Percentiles rank a stretch among this genome's conserved stretches.
Evolutionary conservation across 139 green algal genomes (phyloP).

Genomic region (Micractinium conductrix): DNA sequence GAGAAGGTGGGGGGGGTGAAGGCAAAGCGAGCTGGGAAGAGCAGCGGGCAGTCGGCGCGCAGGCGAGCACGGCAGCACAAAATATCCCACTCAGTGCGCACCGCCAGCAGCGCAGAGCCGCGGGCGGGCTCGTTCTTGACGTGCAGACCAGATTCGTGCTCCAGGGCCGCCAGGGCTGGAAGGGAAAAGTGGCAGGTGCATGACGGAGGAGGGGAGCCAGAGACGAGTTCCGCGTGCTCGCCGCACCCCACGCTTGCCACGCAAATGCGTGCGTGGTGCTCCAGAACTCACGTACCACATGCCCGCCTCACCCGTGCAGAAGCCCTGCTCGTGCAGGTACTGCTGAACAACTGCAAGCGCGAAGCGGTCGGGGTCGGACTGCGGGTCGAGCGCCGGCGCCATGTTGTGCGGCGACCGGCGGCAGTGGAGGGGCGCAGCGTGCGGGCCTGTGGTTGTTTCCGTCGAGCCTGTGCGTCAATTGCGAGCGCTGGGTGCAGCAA

Average conservation of each 20-base stretch:
- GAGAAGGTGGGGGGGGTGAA: background rate
- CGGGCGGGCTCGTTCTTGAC: slow-evolving; percentile 49
- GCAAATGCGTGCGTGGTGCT: too few species aligned
- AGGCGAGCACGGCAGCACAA: background rate
- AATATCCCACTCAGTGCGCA: background rate
- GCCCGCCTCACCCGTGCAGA: slow-evolving; percentile 38
- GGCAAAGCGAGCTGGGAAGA: background rate
- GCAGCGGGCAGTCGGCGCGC: background rate
- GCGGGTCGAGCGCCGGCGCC: too few species aligned
- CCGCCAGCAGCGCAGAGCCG: slow-evolving; percentile 63
- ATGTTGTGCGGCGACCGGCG: too few species aligned
- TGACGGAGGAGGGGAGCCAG: background rate
- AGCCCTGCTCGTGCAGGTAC: slow-evolving; percentile 56
- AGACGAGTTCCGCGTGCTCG: too few species aligned
- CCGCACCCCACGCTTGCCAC: too few species aligned
- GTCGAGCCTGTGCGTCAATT: too few species aligned
- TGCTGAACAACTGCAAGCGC: slow-evolving; percentile 60
- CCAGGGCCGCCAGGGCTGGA: slow-evolving; percentile 61
- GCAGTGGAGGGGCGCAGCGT: too few species aligned
- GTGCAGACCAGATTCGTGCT: slow-evolving; percentile 49
- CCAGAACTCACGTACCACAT: too few species aligned
- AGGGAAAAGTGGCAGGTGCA: background rate
- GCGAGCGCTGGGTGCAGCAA: too few species aligned
- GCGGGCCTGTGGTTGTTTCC: too few species aligned
- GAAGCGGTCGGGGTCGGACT: slow-evolving; percentile 47